phyloP scores from a whole-genome alignment of 139 green algal species.

The Chlamydomonas asymmetrica region DNA sequence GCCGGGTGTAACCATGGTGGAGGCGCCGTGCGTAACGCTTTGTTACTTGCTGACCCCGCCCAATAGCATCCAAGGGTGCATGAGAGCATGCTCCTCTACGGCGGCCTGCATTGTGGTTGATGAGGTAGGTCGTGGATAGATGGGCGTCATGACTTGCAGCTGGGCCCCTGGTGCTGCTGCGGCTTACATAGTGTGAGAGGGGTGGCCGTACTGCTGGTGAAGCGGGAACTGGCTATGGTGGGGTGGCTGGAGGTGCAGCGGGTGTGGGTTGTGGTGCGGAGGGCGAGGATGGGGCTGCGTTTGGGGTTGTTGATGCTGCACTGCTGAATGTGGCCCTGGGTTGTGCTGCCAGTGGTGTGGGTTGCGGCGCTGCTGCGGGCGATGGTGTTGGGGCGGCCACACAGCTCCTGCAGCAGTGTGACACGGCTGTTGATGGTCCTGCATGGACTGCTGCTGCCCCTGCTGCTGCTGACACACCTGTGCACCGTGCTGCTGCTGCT shows the following conservation, averaged over 20 bases:
- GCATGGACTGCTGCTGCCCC: conserved; percentile 1
- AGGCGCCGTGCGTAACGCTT: too few species aligned
- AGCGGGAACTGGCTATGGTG: not conserved
- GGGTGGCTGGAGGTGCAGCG: not conserved
- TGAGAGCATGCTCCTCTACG: too few species aligned
- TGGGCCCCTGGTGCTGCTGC: not conserved
- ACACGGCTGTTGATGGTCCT: too few species aligned
- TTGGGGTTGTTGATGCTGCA: conserved; percentile 5
- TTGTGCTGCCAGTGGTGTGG: conserved; percentile 3
- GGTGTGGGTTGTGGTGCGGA: not conserved
- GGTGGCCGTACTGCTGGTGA: not conserved
- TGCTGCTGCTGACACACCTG: too few species aligned
- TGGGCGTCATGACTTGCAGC: not conserved
- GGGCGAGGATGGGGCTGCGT: not conserved
- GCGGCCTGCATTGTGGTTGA: too few species aligned
- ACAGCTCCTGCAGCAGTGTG: too few species aligned
- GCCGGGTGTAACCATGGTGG: too few species aligned
- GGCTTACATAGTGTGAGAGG: not conserved
- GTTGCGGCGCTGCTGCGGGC: not conserved
- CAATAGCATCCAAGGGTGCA: too few species aligned
- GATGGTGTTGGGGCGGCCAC: conserved; percentile 1
- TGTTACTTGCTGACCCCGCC: too few species aligned
- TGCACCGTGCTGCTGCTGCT: conserved; percentile 12
- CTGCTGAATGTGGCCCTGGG: not conserved
- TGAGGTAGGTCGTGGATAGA: not conserved